phyloP scores from a whole-genome alignment of 495 filamentous ascomycete species.

The Pyrenopolyporus hunteri region DNA sequence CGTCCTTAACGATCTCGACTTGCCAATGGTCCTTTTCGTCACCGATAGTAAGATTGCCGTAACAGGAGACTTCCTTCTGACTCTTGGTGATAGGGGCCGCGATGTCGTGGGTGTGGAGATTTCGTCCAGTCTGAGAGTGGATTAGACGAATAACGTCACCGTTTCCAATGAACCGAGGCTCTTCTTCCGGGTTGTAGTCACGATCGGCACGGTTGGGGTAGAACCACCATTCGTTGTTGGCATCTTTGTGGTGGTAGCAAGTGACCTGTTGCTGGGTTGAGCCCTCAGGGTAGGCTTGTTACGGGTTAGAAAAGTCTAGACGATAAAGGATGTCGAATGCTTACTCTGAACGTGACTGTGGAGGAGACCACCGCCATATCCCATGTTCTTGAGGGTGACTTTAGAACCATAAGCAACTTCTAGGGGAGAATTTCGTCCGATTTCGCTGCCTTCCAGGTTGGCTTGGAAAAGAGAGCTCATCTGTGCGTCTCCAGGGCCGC shows the following conservation, averaged over 20 bases:
- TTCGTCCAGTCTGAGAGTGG: conserved; percentile 94
- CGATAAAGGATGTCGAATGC: conserved; percentile 5
- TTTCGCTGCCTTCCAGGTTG: conserved; percentile 89
- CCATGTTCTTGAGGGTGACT: conserved; percentile 98
- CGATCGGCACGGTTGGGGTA: conserved; percentile 82
- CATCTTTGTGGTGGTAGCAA: conserved; percentile 99
- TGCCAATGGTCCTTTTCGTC: conserved; percentile 99
- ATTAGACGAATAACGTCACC: conserved; percentile 84
- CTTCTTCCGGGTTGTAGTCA: conserved; percentile 72
- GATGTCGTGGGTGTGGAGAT: conserved; percentile 91
- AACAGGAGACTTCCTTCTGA: conserved; percentile 90
- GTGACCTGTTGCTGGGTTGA: conserved; percentile 95
- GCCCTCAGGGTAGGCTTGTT: conserved; percentile 83
- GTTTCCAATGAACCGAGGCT: conserved; percentile 76
- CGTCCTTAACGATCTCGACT: conserved; percentile 89
- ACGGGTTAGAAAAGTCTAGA: conserved; percentile 10
- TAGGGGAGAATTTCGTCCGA: conserved; percentile 90
- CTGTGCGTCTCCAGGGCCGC: conserved; percentile 94
- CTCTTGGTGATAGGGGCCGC: conserved; percentile 87
- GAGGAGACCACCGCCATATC: conserved; percentile 95
- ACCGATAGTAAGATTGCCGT: conserved; percentile 95
- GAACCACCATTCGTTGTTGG: conserved; percentile 99
- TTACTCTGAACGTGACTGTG: conserved; percentile 88
- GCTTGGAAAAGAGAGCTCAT: conserved; percentile 99
- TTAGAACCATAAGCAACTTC: conserved; percentile 89